Base-by-base conservation (phyloP, 164 flowering plant genomes). In the Stephania yunnanensis region DNA sequence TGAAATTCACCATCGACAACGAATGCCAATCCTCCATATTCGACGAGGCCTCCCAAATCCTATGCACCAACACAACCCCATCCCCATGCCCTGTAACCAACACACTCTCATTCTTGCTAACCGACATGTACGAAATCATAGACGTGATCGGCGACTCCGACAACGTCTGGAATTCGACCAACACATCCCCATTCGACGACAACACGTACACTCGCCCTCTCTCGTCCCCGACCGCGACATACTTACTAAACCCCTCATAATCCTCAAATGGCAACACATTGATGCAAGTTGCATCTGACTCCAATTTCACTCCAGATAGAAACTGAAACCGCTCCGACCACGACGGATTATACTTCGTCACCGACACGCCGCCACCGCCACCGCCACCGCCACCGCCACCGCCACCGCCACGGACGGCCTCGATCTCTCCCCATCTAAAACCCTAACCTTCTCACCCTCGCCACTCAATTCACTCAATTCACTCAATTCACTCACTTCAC, bases 301-400 rank as follows among this genome's bases (percentile, higher is more conserved):
- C 92, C 73, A 94, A 83, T 73, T 90, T 92, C 85, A 92, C 95
- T 4, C 98, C 98, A 0, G 97, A 91, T 30, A 88, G 80, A 77
- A 94, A 94, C 61, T 89, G 92, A 80, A 96, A 96, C 82, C 86
- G 87, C 84, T 96, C 99, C 4, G 91, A 87, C 99, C 98, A 94
- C 53, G 93, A 84, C 1, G 95, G 89, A 82, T 87, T 91, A 81
- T 89, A 92, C 79, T 91, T 92, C 0, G 89, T 88, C 4, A 92
- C 91, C 0, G 94, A 86, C 69, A 87, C 80, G 17, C 42, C 0
- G 89, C 87, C 4, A 91, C 91, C 0, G 93, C 85, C 69, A 86
- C 80, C 4, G 17, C 87, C 76, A 66, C 78, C 25, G 25, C 25
- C 25, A 0, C 25, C 25, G 25, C 25, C 25, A 0, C 25, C 25